Evolutionary conservation across 2,329 filamentous ascomycete species (phyloP), one percentile per base, ranked within the genome.

Genomic region (Talaromyces islandicus): DNA sequence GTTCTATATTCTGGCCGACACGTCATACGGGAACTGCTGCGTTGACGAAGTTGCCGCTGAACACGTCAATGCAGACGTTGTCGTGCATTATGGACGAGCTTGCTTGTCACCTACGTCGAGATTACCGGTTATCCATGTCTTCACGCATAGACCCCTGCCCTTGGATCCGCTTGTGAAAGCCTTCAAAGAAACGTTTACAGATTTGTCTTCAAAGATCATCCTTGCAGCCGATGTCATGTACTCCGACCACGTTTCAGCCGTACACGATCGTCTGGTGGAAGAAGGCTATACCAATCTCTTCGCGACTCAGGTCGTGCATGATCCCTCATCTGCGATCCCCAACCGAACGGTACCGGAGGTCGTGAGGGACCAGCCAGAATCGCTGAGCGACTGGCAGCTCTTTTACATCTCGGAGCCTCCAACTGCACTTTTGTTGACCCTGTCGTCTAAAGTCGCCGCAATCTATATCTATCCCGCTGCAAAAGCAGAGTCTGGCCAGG

Each of bases 31-130:
- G 62, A 88, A 93, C 0, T 99, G 94, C 77, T 99, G 94, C 70
- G 92, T 97, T 19, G 94, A 99, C 70, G 94, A 99, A 77, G 88
- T 97, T 46, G 94, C 94, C 0, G 94, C 94, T 2, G 92, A 99
- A 73, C 94, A 99, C 72, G 89, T 91, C 17, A 84, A 91, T 68
- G 92, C 94, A 7, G 89, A 97, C 63, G 90, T 92, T 0, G 90
- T 97, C 1, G 88, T 99, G 14, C 94, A 99, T 73, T 99, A 97
- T 68, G 94, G 94, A 3, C 83, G 94, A 57, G 89, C 93, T 0
- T 99, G 94, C 70, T 81, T 99, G 25, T 97, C 92, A 7, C 93
- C 93, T 0, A 96, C 93, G 0, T 89, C 90, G 11, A 82, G 92
- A 59, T 77, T 97, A 57, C 92, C 93, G 0, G 92, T 96, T 24